phyloP scores from a whole-genome alignment of 2,329 filamentous ascomycete genomes.

The Coniella vitis region DNA sequence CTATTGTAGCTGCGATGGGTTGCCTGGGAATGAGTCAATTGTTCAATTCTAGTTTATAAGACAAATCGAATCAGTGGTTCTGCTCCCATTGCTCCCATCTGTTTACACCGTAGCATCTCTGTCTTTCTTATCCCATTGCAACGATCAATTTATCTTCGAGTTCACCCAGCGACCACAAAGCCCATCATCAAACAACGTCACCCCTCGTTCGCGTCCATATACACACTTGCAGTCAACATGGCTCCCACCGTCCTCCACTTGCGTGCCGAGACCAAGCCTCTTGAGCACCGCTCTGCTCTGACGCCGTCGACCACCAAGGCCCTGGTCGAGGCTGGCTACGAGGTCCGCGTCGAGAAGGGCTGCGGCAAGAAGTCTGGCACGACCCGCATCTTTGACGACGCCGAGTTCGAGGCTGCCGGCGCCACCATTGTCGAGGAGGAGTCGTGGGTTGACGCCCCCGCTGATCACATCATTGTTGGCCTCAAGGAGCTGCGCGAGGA shows the following conservation, averaged over 20 bases:
- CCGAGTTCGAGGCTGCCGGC: constrained; percentile 56
- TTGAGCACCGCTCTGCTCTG: constrained; percentile 47
- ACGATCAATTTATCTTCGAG: too few relatives aligned
- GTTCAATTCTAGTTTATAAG: background rate
- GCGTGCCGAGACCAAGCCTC: constrained; percentile 53
- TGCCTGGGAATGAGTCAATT: constrained; percentile 5
- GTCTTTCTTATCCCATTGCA: background rate
- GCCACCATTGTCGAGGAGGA: constrained; percentile 59
- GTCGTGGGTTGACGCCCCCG: constrained; percentile 60
- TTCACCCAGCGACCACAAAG: too few relatives aligned
- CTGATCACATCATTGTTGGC: constrained; percentile 65
- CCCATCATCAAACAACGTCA: background rate
- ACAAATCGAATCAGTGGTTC: background rate
- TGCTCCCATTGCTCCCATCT: background rate
- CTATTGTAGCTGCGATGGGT: background rate
- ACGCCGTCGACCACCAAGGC: constrained; percentile 36
- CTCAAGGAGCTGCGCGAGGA: constrained; percentile 74
- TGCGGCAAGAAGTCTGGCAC: constrained; percentile 32
- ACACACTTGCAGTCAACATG: constrained; percentile 17
- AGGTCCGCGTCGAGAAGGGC: constrained; percentile 56
- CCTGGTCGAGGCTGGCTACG: constrained; percentile 63
- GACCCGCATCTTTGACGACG: constrained; percentile 59
- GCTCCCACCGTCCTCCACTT: constrained; percentile 41
- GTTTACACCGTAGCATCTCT: background rate
- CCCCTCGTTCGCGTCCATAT: background rate